Evolutionary conservation across 129 eudicot species (phyloP), one percentile per base, ranked within the genome.

Genomic region (Ambrosia trifida): DNA sequence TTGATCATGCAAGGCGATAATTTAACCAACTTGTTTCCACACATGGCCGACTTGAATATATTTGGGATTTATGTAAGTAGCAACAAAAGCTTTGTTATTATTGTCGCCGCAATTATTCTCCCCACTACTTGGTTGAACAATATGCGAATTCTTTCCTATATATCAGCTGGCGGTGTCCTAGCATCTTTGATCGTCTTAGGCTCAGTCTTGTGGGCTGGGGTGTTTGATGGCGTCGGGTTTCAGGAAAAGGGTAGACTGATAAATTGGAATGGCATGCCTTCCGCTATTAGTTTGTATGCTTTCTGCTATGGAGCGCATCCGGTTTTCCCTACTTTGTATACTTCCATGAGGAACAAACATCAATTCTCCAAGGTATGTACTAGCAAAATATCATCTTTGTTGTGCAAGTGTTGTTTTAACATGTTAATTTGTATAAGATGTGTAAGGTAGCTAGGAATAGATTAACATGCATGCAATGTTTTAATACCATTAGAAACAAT

Each of bases 251-350:
- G 82, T 28, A 47, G 56, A 38, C 0, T 68, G 7, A n/a, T 73
- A 49, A 68, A 72, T 11, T 62, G 66, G 63, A 77, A 73, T 0
- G 82, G 82, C n/a, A 53, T 82, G 12, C 82, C 85, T 2, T 67
- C 79, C 7, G 76, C 82, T n/a, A 68, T 83, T 44, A 91, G 96
- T 86, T 77, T 91, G 28, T 91, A 85, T 19, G 85, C 96, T 16
- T 88, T 91, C 60, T 91, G 97, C 70, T 91, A 83, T 31, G 88
- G 97, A 47, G 96, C 86, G 58, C 97, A 91, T 84, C 97, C 93
- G 2, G 93, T 91, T 72, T 88, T 91, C 46, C 97, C 97, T 18
- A 86, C 90, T 31, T 72, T 91, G 0, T 91, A 91, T 68, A 82
- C 81, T 71, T 91, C 95, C 16, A 91, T 87, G 95, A 82, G 80